phyloP scores from a whole-genome alignment of 2,329 filamentous ascomycete genomes.

The Stylonectria norvegica region DNA sequence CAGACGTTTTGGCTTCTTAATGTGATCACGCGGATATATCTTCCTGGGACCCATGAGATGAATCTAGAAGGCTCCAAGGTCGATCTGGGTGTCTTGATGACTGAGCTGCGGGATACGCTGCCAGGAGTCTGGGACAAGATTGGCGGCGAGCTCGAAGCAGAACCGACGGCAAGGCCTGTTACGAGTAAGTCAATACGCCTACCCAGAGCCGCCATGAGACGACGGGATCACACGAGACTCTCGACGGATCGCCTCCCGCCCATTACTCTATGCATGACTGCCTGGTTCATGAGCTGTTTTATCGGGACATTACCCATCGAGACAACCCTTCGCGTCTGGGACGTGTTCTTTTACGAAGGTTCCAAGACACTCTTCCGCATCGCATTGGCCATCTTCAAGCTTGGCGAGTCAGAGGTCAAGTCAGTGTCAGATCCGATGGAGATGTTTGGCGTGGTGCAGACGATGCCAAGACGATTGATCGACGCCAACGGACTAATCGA shows the following conservation, averaged over 20 bases:
- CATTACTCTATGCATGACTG: conserved; percentile 87
- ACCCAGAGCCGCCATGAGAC: conserved; percentile 37
- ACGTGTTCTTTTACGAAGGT: conserved; percentile 93
- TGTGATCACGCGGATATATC: conserved; percentile 82
- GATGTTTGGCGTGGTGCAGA: conserved; percentile 91
- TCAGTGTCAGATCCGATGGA: conserved; percentile 84
- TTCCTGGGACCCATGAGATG: conserved; percentile 88
- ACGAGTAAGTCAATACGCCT: conserved; percentile 35
- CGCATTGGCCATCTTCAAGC: conserved; percentile 86
- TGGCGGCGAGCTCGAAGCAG: conserved; percentile 67
- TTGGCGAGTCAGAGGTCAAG: conserved; percentile 76
- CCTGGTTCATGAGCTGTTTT: conserved; percentile 98
- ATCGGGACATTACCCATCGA: conserved; percentile 91
- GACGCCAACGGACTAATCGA: conserved; percentile 82
- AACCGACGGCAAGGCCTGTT: conserved; percentile 36
- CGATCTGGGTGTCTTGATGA: conserved; percentile 91
- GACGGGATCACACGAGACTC: conserved; percentile 37
- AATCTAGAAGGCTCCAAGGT: conserved; percentile 90
- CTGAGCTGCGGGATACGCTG: conserved; percentile 75
- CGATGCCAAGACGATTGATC: conserved; percentile 73
- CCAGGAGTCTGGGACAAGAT: conserved; percentile 86
- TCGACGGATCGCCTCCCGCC: conserved; percentile 67
- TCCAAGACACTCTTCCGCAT: conserved; percentile 92
- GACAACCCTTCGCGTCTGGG: conserved; percentile 88
- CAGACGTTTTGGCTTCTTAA: conserved; percentile 91